Percentiles rank a stretch among this genome's conserved stretches.
Conservation (phyloP, 2,329 filamentous ascomycete genomes). For the Chaetomium olivaceum region DNA sequence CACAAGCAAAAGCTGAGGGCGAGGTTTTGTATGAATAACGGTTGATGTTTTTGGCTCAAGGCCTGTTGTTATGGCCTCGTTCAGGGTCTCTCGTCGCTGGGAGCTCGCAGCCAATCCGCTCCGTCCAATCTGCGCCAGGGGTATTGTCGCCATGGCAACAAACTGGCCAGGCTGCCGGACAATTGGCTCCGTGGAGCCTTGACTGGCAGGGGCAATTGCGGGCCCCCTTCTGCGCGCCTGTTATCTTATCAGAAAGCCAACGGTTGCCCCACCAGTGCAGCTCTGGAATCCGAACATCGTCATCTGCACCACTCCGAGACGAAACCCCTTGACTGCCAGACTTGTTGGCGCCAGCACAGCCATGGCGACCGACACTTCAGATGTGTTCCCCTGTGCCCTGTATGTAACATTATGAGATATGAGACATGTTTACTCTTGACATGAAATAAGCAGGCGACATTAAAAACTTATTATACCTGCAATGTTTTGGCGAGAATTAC, state of each 20-base stretch:
- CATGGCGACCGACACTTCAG: slow-evolving; percentile 44
- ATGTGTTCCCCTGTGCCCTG: slow-evolving; percentile 64
- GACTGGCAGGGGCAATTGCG: neutral
- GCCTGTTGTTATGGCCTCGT: slow-evolving; percentile 30
- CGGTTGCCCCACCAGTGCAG: slow-evolving; percentile 25
- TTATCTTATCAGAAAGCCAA: slow-evolving; percentile 27
- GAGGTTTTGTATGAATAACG: slow-evolving; percentile 27
- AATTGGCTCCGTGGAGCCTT: neutral
- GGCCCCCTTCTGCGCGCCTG: neutral
- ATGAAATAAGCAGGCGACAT: neutral
- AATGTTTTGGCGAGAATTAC: slow-evolving; percentile 10
- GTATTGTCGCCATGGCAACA: slow-evolving; percentile 29
- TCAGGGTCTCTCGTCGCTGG: slow-evolving; percentile 17
- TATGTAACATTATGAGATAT: slow-evolving; percentile 43
- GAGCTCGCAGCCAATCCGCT: slow-evolving; percentile 24
- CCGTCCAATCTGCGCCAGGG: neutral
- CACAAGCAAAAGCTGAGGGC: slow-evolving; percentile 15
- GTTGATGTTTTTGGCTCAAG: slow-evolving; percentile 26
- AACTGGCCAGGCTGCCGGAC: neutral
- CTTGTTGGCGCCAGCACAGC: slow-evolving; percentile 21
- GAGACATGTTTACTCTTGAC: neutral
- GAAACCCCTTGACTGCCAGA: neutral
- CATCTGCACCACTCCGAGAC: slow-evolving; percentile 13
- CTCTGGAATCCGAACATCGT: slow-evolving; percentile 14
- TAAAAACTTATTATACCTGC: neutral